These are phyloP conservation scores for Alternaria tenuissima DNA, from an alignment of 2,329 filamentous ascomycete genomes.

Conservation along the genomic window DNA sequence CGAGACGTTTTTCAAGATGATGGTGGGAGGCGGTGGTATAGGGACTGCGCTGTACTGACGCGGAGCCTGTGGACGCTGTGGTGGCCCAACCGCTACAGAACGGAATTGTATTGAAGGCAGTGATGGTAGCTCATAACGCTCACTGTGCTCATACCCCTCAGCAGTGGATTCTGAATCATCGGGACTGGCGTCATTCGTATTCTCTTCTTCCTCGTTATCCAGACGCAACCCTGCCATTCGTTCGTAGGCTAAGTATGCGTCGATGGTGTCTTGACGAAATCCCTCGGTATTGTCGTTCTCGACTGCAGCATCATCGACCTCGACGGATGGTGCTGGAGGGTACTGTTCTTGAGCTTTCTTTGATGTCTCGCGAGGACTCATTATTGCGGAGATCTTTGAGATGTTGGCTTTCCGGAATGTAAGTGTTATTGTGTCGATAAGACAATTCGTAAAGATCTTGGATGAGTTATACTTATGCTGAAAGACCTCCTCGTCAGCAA, in stretches of 20 bases:
- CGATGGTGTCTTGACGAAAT: not conserved
- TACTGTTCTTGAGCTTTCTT: not conserved
- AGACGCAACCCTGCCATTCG: not conserved
- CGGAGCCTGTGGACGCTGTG: not conserved
- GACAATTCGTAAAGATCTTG: not conserved
- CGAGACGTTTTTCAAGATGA: not conserved
- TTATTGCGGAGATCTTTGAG: not conserved
- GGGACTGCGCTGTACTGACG: not conserved
- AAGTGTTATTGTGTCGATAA: not conserved
- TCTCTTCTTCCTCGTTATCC: not conserved
- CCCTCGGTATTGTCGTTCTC: not conserved
- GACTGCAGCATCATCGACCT: not conserved
- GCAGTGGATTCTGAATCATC: not conserved
- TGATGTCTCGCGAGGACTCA: not conserved
- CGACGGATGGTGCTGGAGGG: slow-evolving; percentile 2
- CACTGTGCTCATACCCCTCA: not conserved
- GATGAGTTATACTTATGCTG: not conserved
- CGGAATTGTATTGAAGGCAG: not conserved
- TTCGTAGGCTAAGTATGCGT: not conserved
- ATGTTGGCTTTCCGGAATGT: no score
- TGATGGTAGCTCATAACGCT: not conserved
- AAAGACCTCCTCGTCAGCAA: not conserved
- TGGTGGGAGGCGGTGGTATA: not conserved
- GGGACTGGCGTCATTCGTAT: not conserved
- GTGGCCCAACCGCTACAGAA: not conserved